A percentile compares a stretch with the other conserved stretches of the same genome.
phyloP scores from a whole-genome alignment of 257 asterid genomes.

The Cinchona pubescens region DNA sequence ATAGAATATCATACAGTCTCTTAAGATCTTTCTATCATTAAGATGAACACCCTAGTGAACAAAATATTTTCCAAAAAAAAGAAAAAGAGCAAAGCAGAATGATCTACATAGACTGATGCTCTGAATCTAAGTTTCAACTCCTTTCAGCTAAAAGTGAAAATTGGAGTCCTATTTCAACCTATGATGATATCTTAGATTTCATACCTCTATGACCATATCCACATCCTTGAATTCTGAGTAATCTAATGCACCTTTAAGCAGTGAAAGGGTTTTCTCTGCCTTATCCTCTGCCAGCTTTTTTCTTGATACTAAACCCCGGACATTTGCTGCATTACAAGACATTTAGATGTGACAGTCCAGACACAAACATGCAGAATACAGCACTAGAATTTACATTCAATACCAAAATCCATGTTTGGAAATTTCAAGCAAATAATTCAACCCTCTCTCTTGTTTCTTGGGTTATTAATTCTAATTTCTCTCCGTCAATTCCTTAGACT shows the following conservation, averaged over 20 bases:
- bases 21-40: neutral
- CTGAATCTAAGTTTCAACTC: neutral
- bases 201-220: slow-evolving; percentile 97
- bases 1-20: neutral
- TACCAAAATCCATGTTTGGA: neutral
- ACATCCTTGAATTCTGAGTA: slow-evolving; percentile 82
- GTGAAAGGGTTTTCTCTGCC: slow-evolving; percentile 67
- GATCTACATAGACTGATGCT: neutral
- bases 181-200: neutral
- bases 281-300: slow-evolving; percentile 64
- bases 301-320: slow-evolving; percentile 70
- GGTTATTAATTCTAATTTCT: neutral
- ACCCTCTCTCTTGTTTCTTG: neutral
- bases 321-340: slow-evolving; percentile 52
- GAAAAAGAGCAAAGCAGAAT: neutral
- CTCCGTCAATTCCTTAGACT: neutral
- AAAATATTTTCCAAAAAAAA: neutral
- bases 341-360: slow-evolving; percentile 10
- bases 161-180: neutral
- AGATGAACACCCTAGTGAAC: slow-evolving; percentile 5
- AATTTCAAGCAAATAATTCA: neutral
- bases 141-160: neutral
- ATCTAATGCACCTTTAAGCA: slow-evolving; percentile 76
- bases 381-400: neutral
- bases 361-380: neutral